Percentiles rank a stretch among this genome's conserved stretches.
phyloP scores from a whole-genome alignment of 805 yeast species.

The Candida vaughaniae region DNA sequence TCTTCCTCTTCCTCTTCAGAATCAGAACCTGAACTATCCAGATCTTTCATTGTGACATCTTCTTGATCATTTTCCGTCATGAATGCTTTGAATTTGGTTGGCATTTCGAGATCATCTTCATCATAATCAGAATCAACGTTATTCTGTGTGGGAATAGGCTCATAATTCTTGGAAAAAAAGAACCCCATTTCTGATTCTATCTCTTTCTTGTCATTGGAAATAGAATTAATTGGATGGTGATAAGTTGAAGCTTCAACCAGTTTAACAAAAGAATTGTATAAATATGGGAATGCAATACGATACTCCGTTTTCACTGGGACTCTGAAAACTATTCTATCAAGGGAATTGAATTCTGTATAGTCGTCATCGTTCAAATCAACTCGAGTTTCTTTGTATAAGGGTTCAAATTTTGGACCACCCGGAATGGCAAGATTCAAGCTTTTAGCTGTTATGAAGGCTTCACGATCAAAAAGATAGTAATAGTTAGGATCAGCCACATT shows the following conservation, averaged over 20 bases:
- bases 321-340: constrained; percentile 84
- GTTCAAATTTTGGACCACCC: constrained; percentile 96
- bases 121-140: constrained; percentile 5
- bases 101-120: constrained; percentile 33
- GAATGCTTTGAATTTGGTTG: constrained; percentile 46
- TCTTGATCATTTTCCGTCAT: constrained; percentile 24
- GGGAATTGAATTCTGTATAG: constrained; percentile 84
- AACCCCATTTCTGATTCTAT: constrained; percentile 22
- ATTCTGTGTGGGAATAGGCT: constrained; percentile 49
- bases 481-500: constrained; percentile 59
- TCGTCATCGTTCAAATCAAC: constrained; percentile 68
- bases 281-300: constrained; percentile 79
- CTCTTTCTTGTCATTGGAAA: constrained; percentile 40
- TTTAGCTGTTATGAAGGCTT: constrained; percentile 86
- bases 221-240: constrained; percentile 59
- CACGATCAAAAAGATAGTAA: constrained; percentile 70
- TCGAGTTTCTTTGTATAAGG: constrained; percentile 60
- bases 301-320: constrained; percentile 77
- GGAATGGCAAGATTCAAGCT: constrained; percentile 85
- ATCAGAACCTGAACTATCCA: constrained; percentile 3
- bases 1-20: constrained; percentile 19
- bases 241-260: constrained; percentile 63
- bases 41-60: constrained; percentile 5
- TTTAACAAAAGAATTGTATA: constrained; percentile 76
- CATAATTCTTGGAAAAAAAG: constrained; percentile 29